These are phyloP conservation scores for Phaffia rhodozyma DNA, from an alignment of 1,284 basidiomycete species.

Conservation along the genomic window DNA sequence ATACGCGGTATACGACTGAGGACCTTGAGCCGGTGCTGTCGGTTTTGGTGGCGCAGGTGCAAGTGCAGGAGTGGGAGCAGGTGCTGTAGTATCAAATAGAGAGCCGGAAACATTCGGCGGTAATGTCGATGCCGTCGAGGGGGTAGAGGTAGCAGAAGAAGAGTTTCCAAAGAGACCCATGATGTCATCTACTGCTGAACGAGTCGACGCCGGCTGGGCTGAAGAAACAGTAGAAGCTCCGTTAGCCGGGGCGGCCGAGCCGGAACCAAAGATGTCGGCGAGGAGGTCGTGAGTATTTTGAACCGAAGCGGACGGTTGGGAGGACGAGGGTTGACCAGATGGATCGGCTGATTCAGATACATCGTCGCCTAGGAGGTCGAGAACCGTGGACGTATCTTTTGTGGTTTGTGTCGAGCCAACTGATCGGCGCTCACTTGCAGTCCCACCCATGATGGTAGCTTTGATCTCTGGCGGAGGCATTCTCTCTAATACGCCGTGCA, in stretches of 20 bases:
- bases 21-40: conserved; percentile 37
- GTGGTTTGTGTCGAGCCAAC: conserved; percentile 73
- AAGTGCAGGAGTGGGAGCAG: conserved; percentile 24
- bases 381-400: conserved; percentile 49
- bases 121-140: conserved; percentile 28
- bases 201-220: conserved; percentile 33
- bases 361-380: conserved; percentile 68
- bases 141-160: conserved; percentile 29
- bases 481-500: conserved; percentile 83
- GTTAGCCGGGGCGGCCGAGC: conserved; percentile 29
- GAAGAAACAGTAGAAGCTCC: conserved; percentile 37
- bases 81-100: conserved; percentile 24
- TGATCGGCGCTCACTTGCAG: conserved; percentile 49
- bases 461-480: conserved; percentile 98
- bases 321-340: conserved; percentile 19
- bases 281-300: conserved; percentile 80
- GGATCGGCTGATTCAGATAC: conserved; percentile 31
- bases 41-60: conserved; percentile 27
- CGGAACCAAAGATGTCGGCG: conserved; percentile 79
- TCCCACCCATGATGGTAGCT: conserved; percentile 69
- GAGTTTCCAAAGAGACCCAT: conserved; percentile 68
- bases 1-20: conserved; percentile 73
- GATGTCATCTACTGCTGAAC: conserved; percentile 73
- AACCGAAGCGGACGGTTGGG: conserved; percentile 31
- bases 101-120: conserved; percentile 16